phyloP scores from a whole-genome alignment of 352 stramenopile genomes.

The Phytophthora capsici region DNA sequence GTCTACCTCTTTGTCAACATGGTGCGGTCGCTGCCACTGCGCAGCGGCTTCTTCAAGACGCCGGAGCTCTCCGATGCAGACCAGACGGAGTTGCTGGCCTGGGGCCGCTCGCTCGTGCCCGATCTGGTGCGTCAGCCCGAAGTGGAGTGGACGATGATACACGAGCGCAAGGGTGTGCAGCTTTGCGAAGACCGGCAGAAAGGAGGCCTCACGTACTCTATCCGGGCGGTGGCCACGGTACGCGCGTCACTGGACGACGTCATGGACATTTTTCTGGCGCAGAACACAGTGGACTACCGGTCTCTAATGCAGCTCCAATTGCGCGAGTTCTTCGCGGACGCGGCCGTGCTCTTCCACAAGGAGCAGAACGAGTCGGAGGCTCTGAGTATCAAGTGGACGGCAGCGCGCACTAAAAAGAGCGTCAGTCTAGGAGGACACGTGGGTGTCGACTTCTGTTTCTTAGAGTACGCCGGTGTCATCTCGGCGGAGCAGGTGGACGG shows the following conservation, averaged over 20 bases:
- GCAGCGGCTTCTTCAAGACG: slow-evolving; percentile 77
- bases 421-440: slow-evolving; percentile 50
- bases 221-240: slow-evolving; percentile 64
- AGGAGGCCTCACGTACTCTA: slow-evolving; percentile 81
- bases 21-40: slow-evolving; percentile 81
- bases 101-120: slow-evolving; percentile 72
- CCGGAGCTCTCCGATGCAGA: slow-evolving; percentile 66
- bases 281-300: slow-evolving; percentile 67
- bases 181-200: slow-evolving; percentile 84
- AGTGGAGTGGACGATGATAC: slow-evolving; percentile 78
- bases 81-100: slow-evolving; percentile 75
- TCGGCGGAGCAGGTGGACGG: slow-evolving; percentile 62
- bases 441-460: slow-evolving; percentile 71
- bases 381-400: slow-evolving; percentile 84
- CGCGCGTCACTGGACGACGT: slow-evolving; percentile 71
- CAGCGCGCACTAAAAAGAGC: slow-evolving; percentile 72
- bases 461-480: slow-evolving; percentile 80
- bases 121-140: slow-evolving; percentile 71
- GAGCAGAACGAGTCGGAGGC: slow-evolving; percentile 81
- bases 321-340: slow-evolving; percentile 76
- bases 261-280: slow-evolving; percentile 80
- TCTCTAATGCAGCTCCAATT: slow-evolving; percentile 78
- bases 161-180: slow-evolving; percentile 76
- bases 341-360: slow-evolving; percentile 74
- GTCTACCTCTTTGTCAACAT: slow-evolving; percentile 37